Conservation (phyloP, 2,329 filamentous ascomycete genomes). For the Hypoxylon sp. region DNA sequence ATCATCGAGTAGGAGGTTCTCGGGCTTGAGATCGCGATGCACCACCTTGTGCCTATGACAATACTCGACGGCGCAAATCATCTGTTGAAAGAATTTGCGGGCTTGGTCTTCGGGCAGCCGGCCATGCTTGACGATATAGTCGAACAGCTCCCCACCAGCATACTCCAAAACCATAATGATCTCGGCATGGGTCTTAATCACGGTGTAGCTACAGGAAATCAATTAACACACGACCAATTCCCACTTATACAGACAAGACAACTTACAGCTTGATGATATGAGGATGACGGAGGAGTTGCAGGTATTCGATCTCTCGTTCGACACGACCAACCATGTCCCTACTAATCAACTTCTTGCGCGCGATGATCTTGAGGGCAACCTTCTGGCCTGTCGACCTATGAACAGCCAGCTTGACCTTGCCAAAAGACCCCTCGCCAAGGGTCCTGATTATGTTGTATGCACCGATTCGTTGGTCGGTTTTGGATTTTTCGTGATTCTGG, state of each 20-base stretch:
- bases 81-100: slow-evolving; percentile 98
- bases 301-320: slow-evolving; percentile 97
- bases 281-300: slow-evolving; percentile 92
- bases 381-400: slow-evolving; percentile 93
- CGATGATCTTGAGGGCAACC: slow-evolving; percentile 97
- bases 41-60: slow-evolving; percentile 99
- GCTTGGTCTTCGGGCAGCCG: slow-evolving; percentile 90
- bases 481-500: slow-evolving; percentile 58
- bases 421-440: slow-evolving; percentile 95
- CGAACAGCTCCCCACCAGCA: slow-evolving; percentile 94
- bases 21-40: slow-evolving; percentile 95
- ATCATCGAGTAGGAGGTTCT: slow-evolving; percentile 94
- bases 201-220: slow-evolving; percentile 74
- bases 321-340: slow-evolving; percentile 98
- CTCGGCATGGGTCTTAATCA: slow-evolving; percentile 92
- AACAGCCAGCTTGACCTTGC: slow-evolving; percentile 96
- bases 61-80: slow-evolving; percentile 98
- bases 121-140: slow-evolving; percentile 96
- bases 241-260: no score
- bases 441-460: slow-evolving; percentile 92
- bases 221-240: slow-evolving; percentile 38
- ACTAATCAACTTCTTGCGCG: slow-evolving; percentile 93
- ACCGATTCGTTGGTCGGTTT: slow-evolving; percentile 84
- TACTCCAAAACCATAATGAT: slow-evolving; percentile 99
- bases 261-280: slow-evolving; percentile 98